phyloP scores from a whole-genome alignment of 495 filamentous ascomycete species.

The Hamigera avellanea region DNA sequence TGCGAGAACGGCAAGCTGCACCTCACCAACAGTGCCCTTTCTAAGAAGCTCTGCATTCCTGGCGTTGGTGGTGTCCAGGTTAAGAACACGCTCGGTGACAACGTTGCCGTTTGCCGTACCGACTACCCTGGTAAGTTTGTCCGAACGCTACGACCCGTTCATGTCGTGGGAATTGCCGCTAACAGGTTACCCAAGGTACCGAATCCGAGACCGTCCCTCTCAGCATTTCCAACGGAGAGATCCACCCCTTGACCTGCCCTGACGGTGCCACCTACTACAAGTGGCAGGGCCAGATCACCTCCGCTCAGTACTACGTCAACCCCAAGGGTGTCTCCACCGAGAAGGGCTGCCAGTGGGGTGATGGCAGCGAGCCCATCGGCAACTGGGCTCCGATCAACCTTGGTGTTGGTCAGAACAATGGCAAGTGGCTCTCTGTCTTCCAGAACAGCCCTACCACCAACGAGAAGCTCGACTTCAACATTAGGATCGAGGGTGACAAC shows the following conservation, averaged over 20 bases:
- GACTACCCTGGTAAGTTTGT: constrained; percentile 71
- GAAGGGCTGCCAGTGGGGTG: constrained; percentile 73
- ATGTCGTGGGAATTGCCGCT: constrained; percentile 2
- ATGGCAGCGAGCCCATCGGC: constrained; percentile 47
- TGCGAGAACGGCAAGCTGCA: constrained; percentile 68
- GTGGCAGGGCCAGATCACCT: constrained; percentile 64
- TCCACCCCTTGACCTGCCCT: constrained; percentile 60
- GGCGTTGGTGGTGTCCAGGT: constrained; percentile 62
- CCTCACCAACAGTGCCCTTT: constrained; percentile 54
- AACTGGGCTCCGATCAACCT: constrained; percentile 90
- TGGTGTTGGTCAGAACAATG: constrained; percentile 60
- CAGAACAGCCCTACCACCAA: constrained; percentile 54
- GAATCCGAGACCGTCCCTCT: constrained; percentile 78
- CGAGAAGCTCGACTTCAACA: constrained; percentile 55
- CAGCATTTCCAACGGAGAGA: constrained; percentile 41
- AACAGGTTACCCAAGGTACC: constrained; percentile 30
- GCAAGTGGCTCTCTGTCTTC: constrained; percentile 79
- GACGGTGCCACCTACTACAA: constrained; percentile 57
- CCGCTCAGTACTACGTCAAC: constrained; percentile 97
- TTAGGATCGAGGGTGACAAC: constrained; percentile 56
- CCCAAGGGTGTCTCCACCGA: constrained; percentile 51
- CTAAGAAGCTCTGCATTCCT: constrained; percentile 60
- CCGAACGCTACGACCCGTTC: background rate
- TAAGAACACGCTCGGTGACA: constrained; percentile 53
- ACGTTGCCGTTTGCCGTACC: constrained; percentile 79